Evolutionary conservation across 371 early-diverging fungal genomes (phyloP).

Genomic region (Mortierella sp.): DNA sequence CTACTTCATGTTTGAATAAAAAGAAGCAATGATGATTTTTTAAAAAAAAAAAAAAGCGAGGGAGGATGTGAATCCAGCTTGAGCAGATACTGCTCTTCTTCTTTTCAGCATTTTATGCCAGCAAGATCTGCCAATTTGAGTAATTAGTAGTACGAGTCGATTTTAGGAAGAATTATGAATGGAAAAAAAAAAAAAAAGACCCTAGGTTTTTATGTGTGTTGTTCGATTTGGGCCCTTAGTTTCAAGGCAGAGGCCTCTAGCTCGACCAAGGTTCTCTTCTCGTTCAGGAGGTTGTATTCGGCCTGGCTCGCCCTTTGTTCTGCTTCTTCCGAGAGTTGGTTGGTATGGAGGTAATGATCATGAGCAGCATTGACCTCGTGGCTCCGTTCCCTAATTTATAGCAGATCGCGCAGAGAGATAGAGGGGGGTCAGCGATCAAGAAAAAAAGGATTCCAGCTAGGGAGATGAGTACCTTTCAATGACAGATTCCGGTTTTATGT

Average conservation of each 20-base stretch:
- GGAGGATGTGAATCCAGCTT: no score
- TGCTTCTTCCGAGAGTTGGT: constrained; percentile 15
- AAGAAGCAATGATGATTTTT: constrained; percentile 24
- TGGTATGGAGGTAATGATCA: constrained; percentile 15
- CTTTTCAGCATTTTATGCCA: no score
- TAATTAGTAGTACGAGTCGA: no score
- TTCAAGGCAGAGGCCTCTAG: constrained; percentile 7
- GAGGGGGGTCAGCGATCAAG: no score
- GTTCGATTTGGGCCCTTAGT: constrained; percentile 14
- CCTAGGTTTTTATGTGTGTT: background rate
- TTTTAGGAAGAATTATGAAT: background rate
- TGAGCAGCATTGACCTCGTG: constrained; percentile 17
- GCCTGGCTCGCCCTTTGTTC: constrained; percentile 33
- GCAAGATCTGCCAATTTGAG: no score
- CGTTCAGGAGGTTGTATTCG: constrained; percentile 28
- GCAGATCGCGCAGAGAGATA: no score
- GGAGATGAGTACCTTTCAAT: no score
- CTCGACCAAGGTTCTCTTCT: constrained; percentile 10
- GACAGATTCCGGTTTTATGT: no score
- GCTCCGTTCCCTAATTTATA: background rate
- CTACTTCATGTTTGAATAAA: no score
- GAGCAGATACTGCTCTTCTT: background rate
- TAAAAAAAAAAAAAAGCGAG: constrained; percentile 24
- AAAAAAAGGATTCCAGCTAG: no score
- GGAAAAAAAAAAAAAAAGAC: background rate